Percentiles rank a stretch among this genome's conserved stretches.
Conservation (phyloP, 495 filamentous ascomycete species). For the Penicillium daleae region DNA sequence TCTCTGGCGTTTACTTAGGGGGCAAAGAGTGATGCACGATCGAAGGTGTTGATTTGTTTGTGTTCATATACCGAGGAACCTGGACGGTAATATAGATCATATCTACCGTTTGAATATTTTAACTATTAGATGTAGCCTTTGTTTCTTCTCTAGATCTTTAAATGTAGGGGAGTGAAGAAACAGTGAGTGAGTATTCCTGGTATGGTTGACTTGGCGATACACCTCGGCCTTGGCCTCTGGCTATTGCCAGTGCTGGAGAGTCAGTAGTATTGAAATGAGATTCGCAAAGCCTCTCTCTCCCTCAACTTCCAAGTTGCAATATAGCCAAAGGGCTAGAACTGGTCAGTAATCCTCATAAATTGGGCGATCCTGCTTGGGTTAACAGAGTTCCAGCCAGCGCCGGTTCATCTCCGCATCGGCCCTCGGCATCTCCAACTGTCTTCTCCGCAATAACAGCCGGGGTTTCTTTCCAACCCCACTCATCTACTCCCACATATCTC, state of each 20-base stretch:
- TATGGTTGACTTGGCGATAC: neutral
- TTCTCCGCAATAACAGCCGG: slow-evolving; percentile 13
- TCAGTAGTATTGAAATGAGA: neutral
- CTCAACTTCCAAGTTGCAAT: neutral
- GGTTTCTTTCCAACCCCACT: neutral
- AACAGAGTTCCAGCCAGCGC: neutral
- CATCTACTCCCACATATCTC: neutral
- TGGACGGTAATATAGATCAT: slow-evolving; percentile 12
- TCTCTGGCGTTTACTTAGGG: slow-evolving; percentile 24
- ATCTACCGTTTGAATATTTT: neutral
- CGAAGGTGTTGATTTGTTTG: slow-evolving; percentile 14
- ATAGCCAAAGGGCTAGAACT: neutral
- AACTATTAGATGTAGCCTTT: neutral
- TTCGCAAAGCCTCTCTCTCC: neutral
- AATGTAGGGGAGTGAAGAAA: too few relatives aligned
- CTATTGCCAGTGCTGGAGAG: neutral
- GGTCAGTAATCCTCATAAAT: neutral
- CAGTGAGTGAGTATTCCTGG: neutral
- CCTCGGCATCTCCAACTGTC: slow-evolving; percentile 37
- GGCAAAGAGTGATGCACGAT: neutral
- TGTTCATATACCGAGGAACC: slow-evolving; percentile 13
- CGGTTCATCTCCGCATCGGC: slow-evolving; percentile 26
- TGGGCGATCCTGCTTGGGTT: neutral
- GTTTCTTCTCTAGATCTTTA: neutral
- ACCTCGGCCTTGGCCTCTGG: neutral